Evolutionary conservation across 441 rosid genomes (phyloP), one percentile per base, ranked within the genome.

Genomic region (Pelargonium myrrhifolium): DNA sequence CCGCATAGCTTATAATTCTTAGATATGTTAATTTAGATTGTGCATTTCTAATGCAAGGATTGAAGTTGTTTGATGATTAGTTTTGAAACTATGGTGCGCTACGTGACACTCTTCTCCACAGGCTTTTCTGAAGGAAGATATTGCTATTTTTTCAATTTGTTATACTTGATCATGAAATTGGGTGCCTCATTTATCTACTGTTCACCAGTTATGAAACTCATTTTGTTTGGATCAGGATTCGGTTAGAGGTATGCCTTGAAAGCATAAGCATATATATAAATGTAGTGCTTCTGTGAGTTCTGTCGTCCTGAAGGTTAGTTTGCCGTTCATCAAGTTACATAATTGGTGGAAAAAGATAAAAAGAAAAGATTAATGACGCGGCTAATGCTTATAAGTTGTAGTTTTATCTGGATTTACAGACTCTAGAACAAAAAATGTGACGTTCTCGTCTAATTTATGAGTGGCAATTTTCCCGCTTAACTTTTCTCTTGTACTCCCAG

Each of bases 81-180:
- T 81, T 75, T 82, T 80, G 78, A 79, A 86, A 71, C 74, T 91
- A 93, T 80, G 59, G 84, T 86, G 78, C 83, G 79, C 84, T 85
- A 75, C 83, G 73, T 84, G 86, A 82, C 88, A 76, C 84, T 87
- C 82, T 87, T 82, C 78, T 87, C 86, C 85, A 85, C 96, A 85
- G 96, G 97, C 77, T 82, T 81, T 75, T 79, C 89, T 79, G 86
- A 87, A 82, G 96, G 96, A 84, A 83, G 96, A 84, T 84, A 85
- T 82, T 80, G 89, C 87, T 86, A 76, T n/a, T 87, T 79, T 58
- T 81, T 81, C 84, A 77, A 79, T 81, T 81, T 83, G 81, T 87
- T 82, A 83, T 82, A 78, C 80, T 76, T 88, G 89, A 84, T 89
- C 85, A 80, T 82, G 83, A 82, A 79, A 82, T 78, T 86, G 83